phyloP scores from a whole-genome alignment of 257 asterid genomes.

The Anisodus acutangulus region DNA sequence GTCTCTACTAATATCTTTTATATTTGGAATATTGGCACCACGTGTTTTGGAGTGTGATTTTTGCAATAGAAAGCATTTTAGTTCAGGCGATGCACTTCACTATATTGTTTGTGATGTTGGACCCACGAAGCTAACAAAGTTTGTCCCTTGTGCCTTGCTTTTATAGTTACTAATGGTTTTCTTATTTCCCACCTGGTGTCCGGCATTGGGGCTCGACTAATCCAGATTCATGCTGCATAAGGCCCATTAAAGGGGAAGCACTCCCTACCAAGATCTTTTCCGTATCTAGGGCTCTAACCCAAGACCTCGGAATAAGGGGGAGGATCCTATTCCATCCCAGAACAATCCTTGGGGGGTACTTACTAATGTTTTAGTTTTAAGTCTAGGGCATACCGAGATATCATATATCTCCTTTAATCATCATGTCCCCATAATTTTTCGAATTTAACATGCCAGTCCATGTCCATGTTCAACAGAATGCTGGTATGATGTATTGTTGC shows the following conservation, averaged over 20 bases:
- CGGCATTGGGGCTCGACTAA: too few species aligned
- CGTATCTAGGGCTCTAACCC: too few species aligned
- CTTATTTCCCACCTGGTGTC: not conserved
- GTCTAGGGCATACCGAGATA: not conserved
- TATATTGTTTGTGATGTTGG: not conserved
- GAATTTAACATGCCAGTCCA: conserved; percentile 3
- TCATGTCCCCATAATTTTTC: not conserved
- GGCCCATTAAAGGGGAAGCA: too few species aligned
- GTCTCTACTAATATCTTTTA: not conserved
- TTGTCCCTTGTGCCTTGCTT: not conserved
- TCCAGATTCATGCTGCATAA: too few species aligned
- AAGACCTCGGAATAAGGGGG: too few species aligned
- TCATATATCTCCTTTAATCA: not conserved
- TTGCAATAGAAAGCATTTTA: not conserved
- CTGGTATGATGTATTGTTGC: not conserved
- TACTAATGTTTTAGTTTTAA: not conserved
- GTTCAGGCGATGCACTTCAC: not conserved
- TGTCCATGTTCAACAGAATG: not conserved
- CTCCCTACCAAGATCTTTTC: too few species aligned
- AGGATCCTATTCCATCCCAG: too few species aligned
- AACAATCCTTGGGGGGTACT: too few species aligned
- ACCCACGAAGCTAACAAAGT: not conserved
- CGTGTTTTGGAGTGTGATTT: not conserved
- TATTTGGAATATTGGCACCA: not conserved
- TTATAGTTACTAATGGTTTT: not conserved